phyloP scores from a whole-genome alignment of 176 grass and related monocot genomes.

The Triticum urartu region DNA sequence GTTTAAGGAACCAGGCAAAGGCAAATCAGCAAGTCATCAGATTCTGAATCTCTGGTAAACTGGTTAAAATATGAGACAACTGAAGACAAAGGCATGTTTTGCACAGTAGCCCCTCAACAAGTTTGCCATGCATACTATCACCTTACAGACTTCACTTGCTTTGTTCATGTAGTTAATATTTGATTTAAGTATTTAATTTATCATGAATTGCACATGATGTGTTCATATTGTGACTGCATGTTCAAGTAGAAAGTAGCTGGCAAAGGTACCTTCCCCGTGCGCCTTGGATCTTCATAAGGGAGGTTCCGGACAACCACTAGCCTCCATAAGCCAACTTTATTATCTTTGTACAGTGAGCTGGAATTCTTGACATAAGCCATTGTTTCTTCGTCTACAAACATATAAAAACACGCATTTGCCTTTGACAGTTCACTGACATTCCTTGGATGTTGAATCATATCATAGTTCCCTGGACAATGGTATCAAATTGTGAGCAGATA shows the following conservation, averaged over 20 bases:
- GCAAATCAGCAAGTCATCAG: neutral
- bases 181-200: neutral
- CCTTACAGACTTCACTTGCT: neutral
- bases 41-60: neutral
- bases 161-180: neutral
- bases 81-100: slow-evolving; percentile 16
- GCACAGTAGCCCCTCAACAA: neutral
- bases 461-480: slow-evolving; percentile 80
- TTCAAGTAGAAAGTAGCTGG: neutral
- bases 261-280: slow-evolving; percentile 82
- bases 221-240: neutral
- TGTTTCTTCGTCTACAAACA: slow-evolving; percentile 99
- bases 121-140: neutral
- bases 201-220: slow-evolving; percentile 3
- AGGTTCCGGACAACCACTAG: slow-evolving; percentile 87
- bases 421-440: slow-evolving; percentile 85
- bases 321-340: slow-evolving; percentile 89
- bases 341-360: slow-evolving; percentile 48
- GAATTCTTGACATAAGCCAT: slow-evolving; percentile 73
- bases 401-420: slow-evolving; percentile 83
- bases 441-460: slow-evolving; percentile 88
- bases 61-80: neutral
- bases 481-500: slow-evolving; percentile 37
- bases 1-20: neutral
- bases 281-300: slow-evolving; percentile 80